These are phyloP conservation scores for Bryum argenteum DNA, from an alignment of 225 moss, liverwort and hornwort genomes.

Conservation along the genomic window DNA sequence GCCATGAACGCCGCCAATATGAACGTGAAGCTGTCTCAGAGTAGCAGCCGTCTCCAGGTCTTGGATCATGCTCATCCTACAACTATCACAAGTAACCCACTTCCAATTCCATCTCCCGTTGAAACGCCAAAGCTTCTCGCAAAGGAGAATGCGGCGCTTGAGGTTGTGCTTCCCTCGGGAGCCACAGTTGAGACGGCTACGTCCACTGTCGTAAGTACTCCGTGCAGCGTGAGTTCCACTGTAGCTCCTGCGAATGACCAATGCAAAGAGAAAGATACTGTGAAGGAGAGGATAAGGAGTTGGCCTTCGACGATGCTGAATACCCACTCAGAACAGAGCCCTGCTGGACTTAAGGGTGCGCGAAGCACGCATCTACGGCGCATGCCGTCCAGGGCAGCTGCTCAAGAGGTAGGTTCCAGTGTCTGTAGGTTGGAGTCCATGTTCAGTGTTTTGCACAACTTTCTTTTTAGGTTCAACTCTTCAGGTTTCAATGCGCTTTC, in stretches of 20 bases:
- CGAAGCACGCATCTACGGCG: conserved; percentile 52
- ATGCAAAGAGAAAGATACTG: conserved; percentile 47
- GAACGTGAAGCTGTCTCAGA: conserved; percentile 53
- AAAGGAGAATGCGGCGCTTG: conserved; percentile 51
- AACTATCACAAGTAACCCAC: conserved; percentile 39
- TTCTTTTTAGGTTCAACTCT: conserved; percentile 5
- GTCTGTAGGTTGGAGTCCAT: conserved; percentile 1
- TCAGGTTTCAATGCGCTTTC: background rate
- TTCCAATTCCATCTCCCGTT: conserved; percentile 23
- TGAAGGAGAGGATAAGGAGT: conserved; percentile 50
- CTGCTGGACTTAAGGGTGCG: conserved; percentile 58
- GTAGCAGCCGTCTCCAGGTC: conserved; percentile 48
- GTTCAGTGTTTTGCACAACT: background rate
- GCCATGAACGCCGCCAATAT: conserved; percentile 56
- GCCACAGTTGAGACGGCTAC: conserved; percentile 29
- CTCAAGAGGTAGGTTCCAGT: conserved; percentile 50
- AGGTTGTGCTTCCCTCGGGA: conserved; percentile 33
- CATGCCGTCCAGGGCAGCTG: conserved; percentile 43
- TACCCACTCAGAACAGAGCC: conserved; percentile 47
- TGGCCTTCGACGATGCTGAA: conserved; percentile 37
- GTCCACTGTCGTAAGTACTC: conserved; percentile 54
- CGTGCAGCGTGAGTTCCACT: conserved; percentile 65
- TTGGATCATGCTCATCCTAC: conserved; percentile 43
- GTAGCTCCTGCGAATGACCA: conserved; percentile 49
- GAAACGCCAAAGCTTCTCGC: conserved; percentile 34